Base-by-base conservation (phyloP, 495 filamentous ascomycete species). In the Trypethelium eluteriae region DNA sequence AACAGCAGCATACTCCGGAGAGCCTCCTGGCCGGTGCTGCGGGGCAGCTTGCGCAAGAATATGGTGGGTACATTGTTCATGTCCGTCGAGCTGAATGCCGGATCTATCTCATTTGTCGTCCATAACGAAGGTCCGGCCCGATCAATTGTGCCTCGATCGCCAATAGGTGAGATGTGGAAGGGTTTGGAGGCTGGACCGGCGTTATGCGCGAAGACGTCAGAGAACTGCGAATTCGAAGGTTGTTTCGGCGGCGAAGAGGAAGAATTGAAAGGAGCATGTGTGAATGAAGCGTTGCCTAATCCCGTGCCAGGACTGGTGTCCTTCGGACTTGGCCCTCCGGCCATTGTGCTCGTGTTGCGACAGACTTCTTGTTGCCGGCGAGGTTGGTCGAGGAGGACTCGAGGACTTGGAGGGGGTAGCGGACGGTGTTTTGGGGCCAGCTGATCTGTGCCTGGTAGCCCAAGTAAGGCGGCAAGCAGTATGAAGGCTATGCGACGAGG, bases 1-100 rank as follows among this genome's bases (percentile, higher is more conserved):
- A 92, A 95, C 14, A 94, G 80, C 16, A 95, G 81, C 87, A 96
- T 92, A 68, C 88, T 83, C 68, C 88, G 85, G 67, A 96, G 79
- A 47, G 84, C 82, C 66, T 93, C 89, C 65, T 86, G 81, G 62
- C 83, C 86, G 25, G 86, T 93, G 71, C 88, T 90, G 64, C 80
- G 74, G 6, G 92, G 89, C 0, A 96, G 82, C 71, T 86, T 89
- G 69, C 89, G 89, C 78, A 96, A 88, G 62, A 90, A 75, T 64
- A 85, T 86, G 74, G 80, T 82, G 71, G 78, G 71, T 2, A 46
- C 46, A 16, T 67, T 62, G 25, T 74, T 69, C 41, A 66, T 65
- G 35, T 76, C 73, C 39, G 70, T 50, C 50, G 66, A 70, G 38
- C 38, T 65, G 41, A 62, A 35, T 12, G 61, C 12, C 6, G 67